Base-by-base conservation (phyloP, 306 rosid genomes). In the Prunus padus region DNA sequence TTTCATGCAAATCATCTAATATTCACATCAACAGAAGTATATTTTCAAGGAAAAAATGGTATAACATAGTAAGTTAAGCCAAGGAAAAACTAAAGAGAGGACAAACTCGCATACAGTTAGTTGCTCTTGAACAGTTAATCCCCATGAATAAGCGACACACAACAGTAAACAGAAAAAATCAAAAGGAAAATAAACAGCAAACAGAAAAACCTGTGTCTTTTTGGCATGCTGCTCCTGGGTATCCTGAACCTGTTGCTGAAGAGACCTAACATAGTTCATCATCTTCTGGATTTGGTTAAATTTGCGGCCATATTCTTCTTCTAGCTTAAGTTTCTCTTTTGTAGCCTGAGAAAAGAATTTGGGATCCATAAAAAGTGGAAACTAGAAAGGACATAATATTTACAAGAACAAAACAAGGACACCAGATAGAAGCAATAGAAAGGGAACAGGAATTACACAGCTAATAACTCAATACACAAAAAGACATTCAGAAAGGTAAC, bases 141-240 rank as follows among this genome's bases (percentile, higher is more conserved):
- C 65, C 16, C 1, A n/a, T 63, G 14, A n/a, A 60, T 12, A 18
- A 9, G 33, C 8, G 14, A 4, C 30, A 30, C 1, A 45, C 11
- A 30, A 74, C 18, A 67, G 37, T 60, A 76, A 81, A 28, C 31
- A 56, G 33, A 66, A 75, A 14, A 33, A 33, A 33, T 5, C 2
- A 33, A 33, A 33, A 6, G 2, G 42, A 33, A 33, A 33, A 33
- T 33, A 33, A 30, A 80, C 18, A 74, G 26, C 67, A 77, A 80
- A 28, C 31, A 56, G 33, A 66, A 28, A 77, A 77, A 94, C 98
- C 98, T 92, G 96, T 49, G 97, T 87, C 67, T 79, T 78, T 86
- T 82, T 85, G 5, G 20, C 74, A 65, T 92, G 87, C 86, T 84
- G 92, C 78, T 94, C 97, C 28, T 77, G 86, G 51, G 87, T 83